Evolutionary conservation across 768 basidiomycete species (phyloP).

Genomic region (Pleurotus platypus): DNA sequence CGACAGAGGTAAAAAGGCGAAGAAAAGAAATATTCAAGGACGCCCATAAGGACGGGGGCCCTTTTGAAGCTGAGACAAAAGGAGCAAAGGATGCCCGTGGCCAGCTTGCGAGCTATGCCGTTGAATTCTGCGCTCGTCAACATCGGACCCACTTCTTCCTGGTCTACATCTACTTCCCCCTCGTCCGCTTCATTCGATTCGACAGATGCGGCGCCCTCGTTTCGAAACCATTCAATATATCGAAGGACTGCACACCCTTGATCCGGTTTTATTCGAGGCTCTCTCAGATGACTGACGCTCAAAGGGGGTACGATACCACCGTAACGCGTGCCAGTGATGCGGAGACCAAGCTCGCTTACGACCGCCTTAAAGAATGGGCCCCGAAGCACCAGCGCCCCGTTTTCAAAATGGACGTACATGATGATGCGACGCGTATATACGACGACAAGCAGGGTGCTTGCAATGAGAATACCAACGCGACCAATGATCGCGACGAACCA

Average conservation of each 20-base stretch:
- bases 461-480: background rate
- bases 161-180: conserved; percentile 19
- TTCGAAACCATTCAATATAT: conserved; percentile 20
- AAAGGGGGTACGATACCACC: background rate
- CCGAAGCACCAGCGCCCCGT: background rate
- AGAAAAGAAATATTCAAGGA: background rate
- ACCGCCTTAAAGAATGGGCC: background rate
- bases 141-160: conserved; percentile 28
- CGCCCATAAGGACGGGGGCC: background rate
- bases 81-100: conserved; percentile 5
- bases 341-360: background rate
- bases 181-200: conserved; percentile 28
- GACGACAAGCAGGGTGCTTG: background rate
- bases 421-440: too few relatives aligned
- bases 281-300: background rate
- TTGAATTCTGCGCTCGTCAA: conserved; percentile 20
- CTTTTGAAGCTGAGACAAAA: background rate
- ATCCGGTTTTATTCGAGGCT: conserved; percentile 22
- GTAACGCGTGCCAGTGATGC: background rate
- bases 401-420: background rate
- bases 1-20: background rate
- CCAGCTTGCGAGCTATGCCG: conserved; percentile 21
- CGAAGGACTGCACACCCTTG: conserved; percentile 9
- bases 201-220: conserved; percentile 29
- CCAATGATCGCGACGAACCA: background rate